Evolutionary conservation across 2,329 filamentous ascomycete species (phyloP), one percentile per base, ranked within the genome.

Genomic region (Calonectria leucothoes): DNA sequence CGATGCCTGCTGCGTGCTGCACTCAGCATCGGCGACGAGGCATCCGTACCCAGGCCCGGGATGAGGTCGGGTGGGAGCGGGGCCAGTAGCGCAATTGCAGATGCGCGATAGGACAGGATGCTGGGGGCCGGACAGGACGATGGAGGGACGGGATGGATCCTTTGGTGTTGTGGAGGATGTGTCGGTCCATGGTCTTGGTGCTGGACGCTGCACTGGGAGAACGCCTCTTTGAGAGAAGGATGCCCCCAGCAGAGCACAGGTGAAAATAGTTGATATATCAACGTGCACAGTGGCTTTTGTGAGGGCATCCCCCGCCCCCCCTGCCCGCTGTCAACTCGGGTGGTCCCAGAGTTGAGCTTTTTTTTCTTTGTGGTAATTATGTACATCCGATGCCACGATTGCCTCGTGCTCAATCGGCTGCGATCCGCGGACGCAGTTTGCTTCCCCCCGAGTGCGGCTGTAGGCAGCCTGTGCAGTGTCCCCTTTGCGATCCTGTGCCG

Each of bases 401-500:
- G 69, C 51, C 48, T 67, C 25, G 49, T 67, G 33, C 29, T 67
- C 64, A 67, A 31, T 39, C 14, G 51, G 49, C 25, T 37, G 25
- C n/a, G n/a, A 25, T 35, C 49, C 35, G 33, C 27, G 48, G 52
- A 72, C 73, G 66, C 73, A 69, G 72, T 68, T 76, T 66, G 57
- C 76, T 72, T n/a, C n/a, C n/a, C n/a, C 70, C 69, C 73, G 61
- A 64, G 35, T 55, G 39, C 73, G 77, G 72, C 77, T 76, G 73
- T 79, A 66, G 75, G 71, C 61, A 77, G 75, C 73, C 73, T 77
- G 69, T 66, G 77, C 67, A 66, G 71, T 78, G 73, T 73, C 71
- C 66, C 66, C 70, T 37, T 65, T 66, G 65, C 72, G 42, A 49
- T 66, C 48, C 57, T 66, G 49, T 59, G 20, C 55, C 17, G 49